Percentiles rank a stretch among this genome's conserved stretches.
These are phyloP conservation scores for Mycosphaerella arachidis DNA, from an alignment of 2,329 filamentous ascomycete species.

Conservation along the genomic window DNA sequence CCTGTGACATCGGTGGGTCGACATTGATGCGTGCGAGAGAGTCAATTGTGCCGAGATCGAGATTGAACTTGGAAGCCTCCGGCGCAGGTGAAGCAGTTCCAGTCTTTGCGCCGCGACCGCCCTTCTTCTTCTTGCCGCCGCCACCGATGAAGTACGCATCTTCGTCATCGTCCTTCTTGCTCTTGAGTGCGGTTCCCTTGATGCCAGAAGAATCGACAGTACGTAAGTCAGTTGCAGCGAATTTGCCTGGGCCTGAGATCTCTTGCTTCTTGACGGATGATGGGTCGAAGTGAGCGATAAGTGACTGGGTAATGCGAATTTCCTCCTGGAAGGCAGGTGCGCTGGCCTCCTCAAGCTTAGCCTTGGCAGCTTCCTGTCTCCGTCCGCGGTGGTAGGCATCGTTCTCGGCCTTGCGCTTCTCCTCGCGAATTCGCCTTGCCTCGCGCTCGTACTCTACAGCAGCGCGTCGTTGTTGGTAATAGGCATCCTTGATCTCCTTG, in stretches of 20 bases:
- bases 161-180: slow-evolving; percentile 75
- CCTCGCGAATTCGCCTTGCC: slow-evolving; percentile 67
- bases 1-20: slow-evolving; percentile 79
- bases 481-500: slow-evolving; percentile 83
- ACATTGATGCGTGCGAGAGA: slow-evolving; percentile 80
- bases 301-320: slow-evolving; percentile 79
- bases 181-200: slow-evolving; percentile 80
- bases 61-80: slow-evolving; percentile 64
- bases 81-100: slow-evolving; percentile 49
- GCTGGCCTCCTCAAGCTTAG: slow-evolving; percentile 73
- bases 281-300: slow-evolving; percentile 90
- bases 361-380: slow-evolving; percentile 70
- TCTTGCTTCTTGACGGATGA: slow-evolving; percentile 60
- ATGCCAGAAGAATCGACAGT: slow-evolving; percentile 79
- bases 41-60: slow-evolving; percentile 87
- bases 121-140: slow-evolving; percentile 85
- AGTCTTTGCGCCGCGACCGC: slow-evolving; percentile 59
- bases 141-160: slow-evolving; percentile 72
- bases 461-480: slow-evolving; percentile 78
- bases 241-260: slow-evolving; percentile 58
- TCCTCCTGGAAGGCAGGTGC: slow-evolving; percentile 88
- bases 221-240: slow-evolving; percentile 73
- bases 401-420: slow-evolving; percentile 77
- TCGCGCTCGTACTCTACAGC: slow-evolving; percentile 79
- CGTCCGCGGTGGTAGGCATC: slow-evolving; percentile 66